These are phyloP conservation scores for Phytopythium vexans DNA, from an alignment of 352 stramenopile species.

Conservation along the genomic window DNA sequence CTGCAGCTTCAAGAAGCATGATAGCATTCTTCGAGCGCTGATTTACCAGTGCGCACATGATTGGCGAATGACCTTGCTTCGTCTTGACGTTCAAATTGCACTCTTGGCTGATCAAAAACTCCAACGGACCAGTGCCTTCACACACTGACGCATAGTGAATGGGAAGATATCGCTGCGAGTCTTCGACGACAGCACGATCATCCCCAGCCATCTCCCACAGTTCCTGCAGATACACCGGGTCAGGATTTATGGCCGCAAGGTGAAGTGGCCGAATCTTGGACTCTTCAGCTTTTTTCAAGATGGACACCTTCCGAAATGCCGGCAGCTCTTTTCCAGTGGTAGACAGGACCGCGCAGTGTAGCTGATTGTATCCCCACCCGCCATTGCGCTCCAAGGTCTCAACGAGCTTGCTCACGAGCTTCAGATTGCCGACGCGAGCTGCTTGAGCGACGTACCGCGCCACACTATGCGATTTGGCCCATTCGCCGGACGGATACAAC, in stretches of 20 bases:
- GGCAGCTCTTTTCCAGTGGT: no score
- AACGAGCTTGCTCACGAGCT: slow-evolving; percentile 39
- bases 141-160: slow-evolving; percentile 65
- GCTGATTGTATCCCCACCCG: not conserved
- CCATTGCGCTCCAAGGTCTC: slow-evolving; percentile 35
- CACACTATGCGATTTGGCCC: slow-evolving; percentile 24
- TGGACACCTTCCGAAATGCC: no score
- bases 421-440: slow-evolving; percentile 39
- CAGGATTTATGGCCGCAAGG: slow-evolving; percentile 67
- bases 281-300: no score
- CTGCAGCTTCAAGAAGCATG: slow-evolving; percentile 25
- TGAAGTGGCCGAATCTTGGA: slow-evolving; percentile 47
- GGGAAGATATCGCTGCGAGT: slow-evolving; percentile 46
- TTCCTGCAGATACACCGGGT: slow-evolving; percentile 49
- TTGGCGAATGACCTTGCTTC: slow-evolving; percentile 55
- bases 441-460: slow-evolving; percentile 28
- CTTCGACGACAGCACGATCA: slow-evolving; percentile 46
- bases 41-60: slow-evolving; percentile 49
- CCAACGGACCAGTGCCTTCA: slow-evolving; percentile 36
- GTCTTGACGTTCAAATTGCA: slow-evolving; percentile 49
- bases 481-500: slow-evolving; percentile 53
- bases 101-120: slow-evolving; percentile 49
- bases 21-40: slow-evolving; percentile 50
- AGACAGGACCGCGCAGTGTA: no score
- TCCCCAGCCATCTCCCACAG: slow-evolving; percentile 53